Evolutionary conservation across 129 eudicot species (phyloP).

Genomic region (Saussurea involucrata): DNA sequence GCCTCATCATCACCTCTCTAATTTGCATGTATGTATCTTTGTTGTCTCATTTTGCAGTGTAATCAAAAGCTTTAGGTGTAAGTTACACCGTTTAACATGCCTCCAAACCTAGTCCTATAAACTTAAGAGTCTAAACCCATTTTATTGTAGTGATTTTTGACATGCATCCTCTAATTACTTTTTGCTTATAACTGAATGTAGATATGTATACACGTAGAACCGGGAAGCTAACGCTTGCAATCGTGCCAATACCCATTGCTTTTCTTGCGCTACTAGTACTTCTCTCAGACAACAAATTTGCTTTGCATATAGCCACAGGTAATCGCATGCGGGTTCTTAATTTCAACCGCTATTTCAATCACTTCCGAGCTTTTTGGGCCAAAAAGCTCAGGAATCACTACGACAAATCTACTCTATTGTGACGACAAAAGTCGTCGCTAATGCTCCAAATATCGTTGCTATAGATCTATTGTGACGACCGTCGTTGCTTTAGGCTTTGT

Average conservation of each 20-base stretch:
- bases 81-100: no score
- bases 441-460: no score
- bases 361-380: conserved; percentile 82
- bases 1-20: background rate
- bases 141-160: background rate
- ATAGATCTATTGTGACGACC: no score
- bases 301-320: conserved; percentile 47
- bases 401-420: no score
- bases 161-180: background rate
- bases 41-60: background rate
- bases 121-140: background rate
- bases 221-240: conserved; percentile 51
- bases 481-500: no score
- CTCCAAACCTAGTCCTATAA: background rate
- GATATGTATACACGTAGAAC: conserved; percentile 53
- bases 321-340: conserved; percentile 58
- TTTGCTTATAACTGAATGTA: conserved; percentile 13
- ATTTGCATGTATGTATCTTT: no score
- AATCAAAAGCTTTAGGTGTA: background rate
- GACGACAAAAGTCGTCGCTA: no score
- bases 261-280: conserved; percentile 46
- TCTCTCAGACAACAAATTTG: conserved; percentile 29
- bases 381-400: conserved; percentile 56
- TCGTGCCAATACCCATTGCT: conserved; percentile 55
- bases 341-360: conserved; percentile 65